phyloP scores from a whole-genome alignment of 305 asterid genomes.

The Solanum hybrid region DNA sequence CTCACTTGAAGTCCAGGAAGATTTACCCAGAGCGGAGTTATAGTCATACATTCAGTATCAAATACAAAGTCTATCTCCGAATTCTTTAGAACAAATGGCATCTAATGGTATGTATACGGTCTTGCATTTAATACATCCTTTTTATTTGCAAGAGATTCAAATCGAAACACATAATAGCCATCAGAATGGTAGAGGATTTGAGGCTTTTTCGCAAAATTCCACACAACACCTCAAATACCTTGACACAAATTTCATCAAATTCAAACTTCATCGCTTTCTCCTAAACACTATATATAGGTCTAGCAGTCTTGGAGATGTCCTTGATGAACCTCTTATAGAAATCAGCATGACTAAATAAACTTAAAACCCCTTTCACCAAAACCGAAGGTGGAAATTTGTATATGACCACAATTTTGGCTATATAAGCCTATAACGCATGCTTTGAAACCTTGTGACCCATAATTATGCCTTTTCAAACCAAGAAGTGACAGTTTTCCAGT shows the following conservation, averaged over 20 bases:
- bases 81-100: not conserved
- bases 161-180: not conserved
- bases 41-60: not conserved
- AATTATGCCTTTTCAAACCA: not conserved
- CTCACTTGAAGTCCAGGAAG: not conserved
- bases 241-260: not conserved
- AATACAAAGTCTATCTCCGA: not conserved
- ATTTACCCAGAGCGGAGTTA: not conserved
- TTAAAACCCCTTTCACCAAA: not conserved
- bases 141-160: no score
- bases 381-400: not conserved
- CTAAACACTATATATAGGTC: not conserved
- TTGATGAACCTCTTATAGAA: not conserved
- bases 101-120: not conserved
- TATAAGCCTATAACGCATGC: not conserved
- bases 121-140: not conserved
- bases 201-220: not conserved
- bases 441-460: not conserved
- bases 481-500: not conserved
- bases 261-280: not conserved
- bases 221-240: not conserved
- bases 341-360: not conserved
- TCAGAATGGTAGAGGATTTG: not conserved
- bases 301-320: not conserved
- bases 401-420: not conserved